Evolutionary conservation across 2,329 filamentous ascomycete genomes (phyloP).

Genomic region (Alternaria gansuensis): DNA sequence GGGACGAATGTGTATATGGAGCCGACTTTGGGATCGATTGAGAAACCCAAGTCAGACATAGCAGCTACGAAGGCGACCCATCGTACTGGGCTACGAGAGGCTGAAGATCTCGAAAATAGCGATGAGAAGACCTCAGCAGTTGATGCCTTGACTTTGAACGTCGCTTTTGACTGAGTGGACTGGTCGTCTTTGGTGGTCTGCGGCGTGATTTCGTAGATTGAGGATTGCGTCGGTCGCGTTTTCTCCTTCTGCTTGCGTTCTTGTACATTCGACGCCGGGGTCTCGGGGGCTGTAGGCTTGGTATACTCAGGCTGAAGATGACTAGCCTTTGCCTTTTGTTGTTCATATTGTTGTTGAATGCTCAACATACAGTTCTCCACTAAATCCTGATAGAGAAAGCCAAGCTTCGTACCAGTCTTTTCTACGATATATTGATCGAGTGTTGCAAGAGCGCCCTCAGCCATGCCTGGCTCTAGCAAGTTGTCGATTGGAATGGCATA

Average conservation of each 20-base stretch:
- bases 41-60: constrained; percentile 29
- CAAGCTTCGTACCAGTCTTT: constrained; percentile 33
- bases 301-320: background rate
- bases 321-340: constrained; percentile 1
- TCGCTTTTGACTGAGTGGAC: constrained; percentile 1
- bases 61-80: constrained; percentile 27
- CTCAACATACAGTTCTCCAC: background rate
- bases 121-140: constrained; percentile 54
- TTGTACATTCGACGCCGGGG: background rate
- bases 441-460: constrained; percentile 46
- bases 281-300: background rate
- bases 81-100: constrained; percentile 32
- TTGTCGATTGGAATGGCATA: constrained; percentile 57
- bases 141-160: constrained; percentile 52
- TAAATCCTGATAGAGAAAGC: constrained; percentile 11
- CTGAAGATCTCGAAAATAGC: constrained; percentile 35
- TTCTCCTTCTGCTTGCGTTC: constrained; percentile 15
- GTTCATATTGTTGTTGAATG: constrained; percentile 1
- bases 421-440: constrained; percentile 54
- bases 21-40: constrained; percentile 21
- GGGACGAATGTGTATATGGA: constrained; percentile 28
- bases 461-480: constrained; percentile 55
- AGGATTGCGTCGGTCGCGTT: background rate
- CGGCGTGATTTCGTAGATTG: background rate
- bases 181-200: background rate